Evolutionary conservation across 116 monocot genomes (phyloP), one percentile per base, ranked within the genome.

Genomic region (Cymodocea nodosa): DNA sequence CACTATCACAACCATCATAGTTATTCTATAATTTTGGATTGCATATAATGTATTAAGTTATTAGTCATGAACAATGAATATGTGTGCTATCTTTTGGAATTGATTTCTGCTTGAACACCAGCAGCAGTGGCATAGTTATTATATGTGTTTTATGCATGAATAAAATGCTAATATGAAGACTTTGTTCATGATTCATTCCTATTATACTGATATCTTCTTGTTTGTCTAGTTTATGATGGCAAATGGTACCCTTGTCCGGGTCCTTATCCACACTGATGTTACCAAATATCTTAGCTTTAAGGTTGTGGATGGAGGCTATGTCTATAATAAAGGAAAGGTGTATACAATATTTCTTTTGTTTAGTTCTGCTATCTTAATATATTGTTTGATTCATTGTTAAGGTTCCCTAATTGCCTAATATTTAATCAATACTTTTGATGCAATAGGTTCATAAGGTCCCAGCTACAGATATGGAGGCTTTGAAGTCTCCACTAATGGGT

Each of bases 401-500:
- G 30, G 30, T 30, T 30, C 3, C 30, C 30, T 30, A 30, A 48
- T 62, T 11, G 23, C 63, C 11, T 24, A 35, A 52, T 52, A 14
- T 16, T 35, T 51, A 23, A 24, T 59, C 12, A 50, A 16, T 59
- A 36, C 23, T 18, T 25, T 67, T 30, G 19, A 8, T 36, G 54
- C 48, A 50, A 64, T 75, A 94, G 90, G 75, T 94, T 67, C 95
- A 95, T 72, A 95, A 95, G 74, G 87, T 85, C 64, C 95, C 95
- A 73, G 83, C 90, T 52, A 95, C 87, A 59, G 95, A 95, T 70
- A 83, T 95, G 85, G 95, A 95, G 69, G 95, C 95, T 25, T 83
- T 95, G 23, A 90, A 74, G 75, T 95, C 95, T 75, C 95, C 95
- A 63, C 69, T 95, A 66, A 95, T 95, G 95, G 95, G 95, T 56